phyloP scores from a whole-genome alignment of 2,329 filamentous ascomycete species.

The Pyrenophora teres region DNA sequence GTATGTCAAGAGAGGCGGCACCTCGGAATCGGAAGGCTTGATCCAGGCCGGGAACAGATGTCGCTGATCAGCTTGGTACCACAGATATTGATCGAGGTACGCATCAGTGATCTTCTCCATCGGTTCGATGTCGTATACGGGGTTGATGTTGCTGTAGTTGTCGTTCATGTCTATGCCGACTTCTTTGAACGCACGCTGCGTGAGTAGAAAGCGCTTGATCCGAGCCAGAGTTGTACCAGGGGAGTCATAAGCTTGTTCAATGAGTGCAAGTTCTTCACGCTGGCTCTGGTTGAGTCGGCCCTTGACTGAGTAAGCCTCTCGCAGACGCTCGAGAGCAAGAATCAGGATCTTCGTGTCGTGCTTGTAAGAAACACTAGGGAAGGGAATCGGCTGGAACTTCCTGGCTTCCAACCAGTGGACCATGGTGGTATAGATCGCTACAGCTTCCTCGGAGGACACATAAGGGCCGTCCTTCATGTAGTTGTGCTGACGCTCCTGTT shows the following conservation, averaged over 20 bases:
- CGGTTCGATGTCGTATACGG: slow-evolving; percentile 97
- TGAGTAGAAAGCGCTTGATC: slow-evolving; percentile 96
- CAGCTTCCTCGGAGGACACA: slow-evolving; percentile 96
- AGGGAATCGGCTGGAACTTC: slow-evolving; percentile 98
- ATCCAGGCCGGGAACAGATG: slow-evolving; percentile 99
- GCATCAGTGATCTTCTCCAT: slow-evolving; percentile 99
- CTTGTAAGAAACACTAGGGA: slow-evolving; percentile 98
- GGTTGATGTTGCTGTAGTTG: slow-evolving; percentile 99
- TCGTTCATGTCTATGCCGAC: slow-evolving; percentile 99
- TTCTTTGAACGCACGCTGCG: slow-evolving; percentile 97
- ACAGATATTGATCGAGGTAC: slow-evolving; percentile 96
- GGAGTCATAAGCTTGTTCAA: slow-evolving; percentile 97
- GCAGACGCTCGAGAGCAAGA: slow-evolving; percentile 85
- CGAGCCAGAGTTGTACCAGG: slow-evolving; percentile 93
- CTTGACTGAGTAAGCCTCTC: slow-evolving; percentile 97
- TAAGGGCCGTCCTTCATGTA: slow-evolving; percentile 99
- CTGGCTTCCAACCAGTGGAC: slow-evolving; percentile 98
- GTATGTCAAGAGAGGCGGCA: slow-evolving; percentile 90
- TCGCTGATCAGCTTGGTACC: slow-evolving; percentile 98
- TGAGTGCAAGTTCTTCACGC: slow-evolving; percentile 92
- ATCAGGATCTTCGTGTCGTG: slow-evolving; percentile 99
- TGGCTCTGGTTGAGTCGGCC: slow-evolving; percentile 96
- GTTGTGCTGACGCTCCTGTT: slow-evolving; percentile 98
- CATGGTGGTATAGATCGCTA: slow-evolving; percentile 97
- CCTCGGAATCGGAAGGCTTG: slow-evolving; percentile 97